Conservation (phyloP, 805 yeast genomes). For the Metschnikowia kunwiensis region DNA sequence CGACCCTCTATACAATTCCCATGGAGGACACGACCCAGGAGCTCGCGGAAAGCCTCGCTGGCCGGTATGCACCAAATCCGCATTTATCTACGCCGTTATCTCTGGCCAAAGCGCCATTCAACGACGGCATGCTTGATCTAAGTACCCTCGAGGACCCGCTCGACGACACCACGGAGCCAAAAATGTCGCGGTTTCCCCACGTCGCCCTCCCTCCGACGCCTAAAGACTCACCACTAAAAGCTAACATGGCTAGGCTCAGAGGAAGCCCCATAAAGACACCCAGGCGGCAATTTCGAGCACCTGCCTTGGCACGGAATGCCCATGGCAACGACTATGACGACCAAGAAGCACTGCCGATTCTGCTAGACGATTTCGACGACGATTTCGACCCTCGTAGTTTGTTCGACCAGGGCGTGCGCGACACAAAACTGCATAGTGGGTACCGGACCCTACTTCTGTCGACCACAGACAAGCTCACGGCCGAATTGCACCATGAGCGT, state of each 20-base stretch:
- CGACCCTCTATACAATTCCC: too few relatives aligned
- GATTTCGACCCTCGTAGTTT: slow-evolving; percentile 3
- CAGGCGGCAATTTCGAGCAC: slow-evolving; percentile 7
- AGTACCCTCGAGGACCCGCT: slow-evolving; percentile 8
- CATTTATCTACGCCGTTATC: too few relatives aligned
- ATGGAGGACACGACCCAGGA: slow-evolving; percentile 15
- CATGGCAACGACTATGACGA: background rate
- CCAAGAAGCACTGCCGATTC: slow-evolving; percentile 3
- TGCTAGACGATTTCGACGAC: slow-evolving; percentile 1
- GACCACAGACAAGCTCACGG: slow-evolving; percentile 27
- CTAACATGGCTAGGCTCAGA: slow-evolving; percentile 10
- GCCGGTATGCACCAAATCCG: too few relatives aligned
- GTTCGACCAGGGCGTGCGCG: slow-evolving; percentile 2
- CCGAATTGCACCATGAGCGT: slow-evolving; percentile 14
- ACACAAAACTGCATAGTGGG: slow-evolving; percentile 25
- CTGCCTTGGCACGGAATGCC: background rate
- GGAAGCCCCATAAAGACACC: slow-evolving; percentile 16
- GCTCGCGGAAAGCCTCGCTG: slow-evolving; percentile 11
- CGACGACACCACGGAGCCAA: slow-evolving; percentile 4
- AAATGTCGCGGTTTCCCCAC: background rate
- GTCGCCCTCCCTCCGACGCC: slow-evolving; percentile 13
- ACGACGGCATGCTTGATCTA: slow-evolving; percentile 5
- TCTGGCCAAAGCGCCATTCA: slow-evolving; percentile 4
- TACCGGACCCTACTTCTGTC: slow-evolving; percentile 26
- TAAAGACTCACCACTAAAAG: slow-evolving; percentile 10